These are phyloP conservation scores for Colletotrichum sp. DNA, from an alignment of 2,329 filamentous ascomycete species.

Conservation along the genomic window DNA sequence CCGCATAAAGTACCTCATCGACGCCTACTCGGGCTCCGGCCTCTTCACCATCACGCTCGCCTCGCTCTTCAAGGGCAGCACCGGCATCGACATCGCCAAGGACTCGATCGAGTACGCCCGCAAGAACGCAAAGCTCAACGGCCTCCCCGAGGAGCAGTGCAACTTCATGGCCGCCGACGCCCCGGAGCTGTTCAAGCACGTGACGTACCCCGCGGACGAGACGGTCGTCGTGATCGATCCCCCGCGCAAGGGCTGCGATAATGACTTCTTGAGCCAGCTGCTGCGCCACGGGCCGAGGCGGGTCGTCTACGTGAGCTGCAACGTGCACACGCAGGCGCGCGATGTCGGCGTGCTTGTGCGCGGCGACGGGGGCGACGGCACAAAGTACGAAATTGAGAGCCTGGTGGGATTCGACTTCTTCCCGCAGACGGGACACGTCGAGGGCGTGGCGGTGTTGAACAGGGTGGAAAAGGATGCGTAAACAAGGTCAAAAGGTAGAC, in stretches of 20 bases:
- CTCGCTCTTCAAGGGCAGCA: slow-evolving; percentile 79
- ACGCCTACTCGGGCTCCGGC: slow-evolving; percentile 96
- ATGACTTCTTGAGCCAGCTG: slow-evolving; percentile 81
- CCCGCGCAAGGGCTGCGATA: slow-evolving; percentile 94
- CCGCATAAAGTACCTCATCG: slow-evolving; percentile 84
- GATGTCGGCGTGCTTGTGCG: slow-evolving; percentile 89
- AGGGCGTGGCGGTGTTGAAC: slow-evolving; percentile 70
- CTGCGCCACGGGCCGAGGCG: slow-evolving; percentile 77
- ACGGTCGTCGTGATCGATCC: slow-evolving; percentile 96
- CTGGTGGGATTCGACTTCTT: slow-evolving; percentile 96
- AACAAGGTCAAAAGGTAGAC: neutral
- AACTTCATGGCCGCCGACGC: slow-evolving; percentile 92
- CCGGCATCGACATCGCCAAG: slow-evolving; percentile 88
- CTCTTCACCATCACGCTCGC: slow-evolving; percentile 97
- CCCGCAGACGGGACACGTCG: slow-evolving; percentile 80
- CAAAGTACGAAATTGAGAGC: slow-evolving; percentile 85
- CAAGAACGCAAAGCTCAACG: slow-evolving; percentile 80
- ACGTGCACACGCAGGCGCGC: slow-evolving; percentile 95
- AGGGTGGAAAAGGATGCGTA: slow-evolving; percentile 46
- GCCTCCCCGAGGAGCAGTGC: slow-evolving; percentile 70
- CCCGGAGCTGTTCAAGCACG: slow-evolving; percentile 77
- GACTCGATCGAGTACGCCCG: slow-evolving; percentile 81
- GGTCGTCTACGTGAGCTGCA: slow-evolving; percentile 95
- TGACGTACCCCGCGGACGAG: slow-evolving; percentile 76
- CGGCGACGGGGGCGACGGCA: slow-evolving; percentile 49